Evolutionary conservation across 495 filamentous ascomycete species (phyloP).

Genomic region (Penicillium arizonense): DNA sequence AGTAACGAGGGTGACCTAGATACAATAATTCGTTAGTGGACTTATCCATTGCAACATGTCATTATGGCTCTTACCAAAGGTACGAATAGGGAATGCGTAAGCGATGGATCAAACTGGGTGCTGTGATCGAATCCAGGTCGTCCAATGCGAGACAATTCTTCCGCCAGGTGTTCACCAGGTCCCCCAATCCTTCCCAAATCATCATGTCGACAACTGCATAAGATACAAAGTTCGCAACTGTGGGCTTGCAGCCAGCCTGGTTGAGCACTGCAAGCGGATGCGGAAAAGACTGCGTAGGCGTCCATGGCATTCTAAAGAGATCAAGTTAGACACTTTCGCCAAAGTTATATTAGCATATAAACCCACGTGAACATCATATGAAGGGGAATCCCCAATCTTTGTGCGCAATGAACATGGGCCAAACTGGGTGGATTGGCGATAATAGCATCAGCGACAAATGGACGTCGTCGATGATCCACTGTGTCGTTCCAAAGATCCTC

Average conservation of each 20-base stretch:
- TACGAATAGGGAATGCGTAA: constrained; percentile 76
- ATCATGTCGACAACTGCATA: constrained; percentile 80
- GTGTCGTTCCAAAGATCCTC: constrained; percentile 36
- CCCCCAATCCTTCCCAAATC: constrained; percentile 79
- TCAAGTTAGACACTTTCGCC: not conserved
- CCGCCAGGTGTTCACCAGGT: constrained; percentile 72
- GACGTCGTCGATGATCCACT: constrained; percentile 40
- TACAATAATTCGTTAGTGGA: not conserved
- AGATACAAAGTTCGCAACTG: constrained; percentile 68
- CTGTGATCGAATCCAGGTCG: constrained; percentile 63
- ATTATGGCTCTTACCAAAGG: constrained; percentile 52
- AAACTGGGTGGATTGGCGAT: constrained; percentile 85
- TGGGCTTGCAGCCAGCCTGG: constrained; percentile 49
- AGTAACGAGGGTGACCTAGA: constrained; percentile 70
- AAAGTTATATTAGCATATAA: not conserved
- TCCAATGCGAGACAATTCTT: constrained; percentile 64
- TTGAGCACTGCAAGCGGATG: constrained; percentile 58
- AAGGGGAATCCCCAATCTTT: constrained; percentile 73
- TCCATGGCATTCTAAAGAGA: constrained; percentile 57
- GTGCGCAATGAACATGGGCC: constrained; percentile 78
- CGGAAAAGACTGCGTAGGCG: constrained; percentile 51
- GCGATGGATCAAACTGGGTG: constrained; percentile 61
- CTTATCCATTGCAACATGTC: no score
- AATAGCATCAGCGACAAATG: constrained; percentile 79
- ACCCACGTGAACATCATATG: constrained; percentile 82